These are phyloP conservation scores for Claviceps arundinis DNA, from an alignment of 2,329 filamentous ascomycete genomes.

Conservation along the genomic window DNA sequence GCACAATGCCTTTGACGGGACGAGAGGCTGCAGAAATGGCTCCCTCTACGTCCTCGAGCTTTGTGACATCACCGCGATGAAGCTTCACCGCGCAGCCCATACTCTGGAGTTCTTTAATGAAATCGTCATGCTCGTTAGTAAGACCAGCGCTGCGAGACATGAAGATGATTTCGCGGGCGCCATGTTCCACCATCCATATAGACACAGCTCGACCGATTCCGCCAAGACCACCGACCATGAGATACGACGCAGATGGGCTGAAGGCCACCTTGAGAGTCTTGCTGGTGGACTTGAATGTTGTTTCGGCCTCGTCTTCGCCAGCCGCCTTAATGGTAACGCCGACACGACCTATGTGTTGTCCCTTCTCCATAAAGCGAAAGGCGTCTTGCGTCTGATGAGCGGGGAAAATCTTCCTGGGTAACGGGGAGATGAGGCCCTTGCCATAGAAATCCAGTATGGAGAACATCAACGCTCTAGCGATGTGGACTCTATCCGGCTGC, in stretches of 20 bases:
- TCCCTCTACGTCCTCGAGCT: constrained; percentile 4
- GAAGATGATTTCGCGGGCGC: constrained; percentile 15
- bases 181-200: constrained; percentile 9
- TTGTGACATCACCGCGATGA: constrained; percentile 9
- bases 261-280: constrained; percentile 1
- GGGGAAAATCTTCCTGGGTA: background rate
- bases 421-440: background rate
- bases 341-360: background rate
- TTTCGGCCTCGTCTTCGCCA: background rate
- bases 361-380: background rate
- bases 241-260: constrained; percentile 6
- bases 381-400: background rate
- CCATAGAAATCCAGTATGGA: background rate
- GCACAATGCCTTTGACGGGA: constrained; percentile 22
- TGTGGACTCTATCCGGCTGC: background rate
- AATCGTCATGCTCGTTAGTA: background rate
- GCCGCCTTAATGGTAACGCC: background rate
- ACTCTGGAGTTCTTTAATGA: constrained; percentile 10
- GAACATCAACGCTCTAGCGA: background rate
- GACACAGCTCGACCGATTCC: constrained; percentile 10
- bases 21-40: background rate
- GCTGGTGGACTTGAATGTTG: background rate
- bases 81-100: constrained; percentile 9
- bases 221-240: constrained; percentile 11
- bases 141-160: constrained; percentile 8